Evolutionary conservation across 108 stramenopile genomes (phyloP), one percentile per base, ranked within the genome.

Genomic region (Nitzschia sp.): DNA sequence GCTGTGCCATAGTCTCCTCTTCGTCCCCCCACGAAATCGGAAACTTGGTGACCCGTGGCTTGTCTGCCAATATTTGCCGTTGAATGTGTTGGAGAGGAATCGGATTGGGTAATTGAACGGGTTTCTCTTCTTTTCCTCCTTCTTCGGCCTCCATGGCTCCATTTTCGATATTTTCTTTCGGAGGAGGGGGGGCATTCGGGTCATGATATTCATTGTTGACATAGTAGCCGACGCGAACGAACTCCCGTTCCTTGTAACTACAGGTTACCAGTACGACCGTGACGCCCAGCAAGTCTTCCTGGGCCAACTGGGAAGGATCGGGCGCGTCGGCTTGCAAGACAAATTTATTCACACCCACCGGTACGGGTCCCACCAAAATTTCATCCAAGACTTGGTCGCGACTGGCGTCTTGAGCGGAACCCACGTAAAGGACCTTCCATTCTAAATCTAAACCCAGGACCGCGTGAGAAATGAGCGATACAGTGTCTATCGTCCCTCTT

Each of bases 341-440:
- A 81, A 98, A 98, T 68, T 93, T 94, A 70, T 93, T 94, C 53
- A 86, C 72, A 27, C 97, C 99, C 17, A 96, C 88, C 8, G 98
- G 97, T 1, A 99, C 92, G 23, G 99, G 99, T 24, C 99, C 99
- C 2, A 99, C 99, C 72, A 96, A 77, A 31, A 98, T 95, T 73
- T 97, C 95, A 72, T 98, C 97, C 3, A 99, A 78, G 24, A 92
- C 83, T 79, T 98, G 97, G 79, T 99, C 99, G 28, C 81, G 74
- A 13, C 68, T 71, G 3, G 85, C 79, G 62, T 96, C 93, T 60
- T 98, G 95, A 25, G 98, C 97, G 29, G 83, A 87, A 1, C 98
- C 98, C 9, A 99, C 99, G 81, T 99, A 99, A 29, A 96, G 81
- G 6, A 99, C 95, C 80, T 96, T 95, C 99, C 98, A 99, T 90